A percentile compares a stretch with the other conserved stretches of the same genome.
Evolutionary conservation across 331 rosid genomes (phyloP).

Genomic region (Malus hybrid): DNA sequence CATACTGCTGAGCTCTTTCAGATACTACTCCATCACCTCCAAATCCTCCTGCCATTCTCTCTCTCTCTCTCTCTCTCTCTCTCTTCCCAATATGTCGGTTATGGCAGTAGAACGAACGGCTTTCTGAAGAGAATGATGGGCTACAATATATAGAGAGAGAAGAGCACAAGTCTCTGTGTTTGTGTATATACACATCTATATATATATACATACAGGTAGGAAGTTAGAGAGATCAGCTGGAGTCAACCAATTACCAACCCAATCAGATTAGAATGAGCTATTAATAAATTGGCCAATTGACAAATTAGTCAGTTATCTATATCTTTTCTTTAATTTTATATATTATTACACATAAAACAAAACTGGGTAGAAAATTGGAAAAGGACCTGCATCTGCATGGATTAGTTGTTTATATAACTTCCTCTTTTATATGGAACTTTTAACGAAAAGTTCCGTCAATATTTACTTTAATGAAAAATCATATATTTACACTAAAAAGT

Average conservation of each 20-base stretch:
- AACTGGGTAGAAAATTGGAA: background rate
- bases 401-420: background rate
- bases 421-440: no score
- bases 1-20: conserved; percentile 65
- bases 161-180: background rate
- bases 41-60: conserved; percentile 66
- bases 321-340: background rate
- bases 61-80: background rate
- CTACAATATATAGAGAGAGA: background rate
- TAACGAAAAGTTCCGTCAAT: no score
- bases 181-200: no score
- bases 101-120: background rate
- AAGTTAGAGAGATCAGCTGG: background rate
- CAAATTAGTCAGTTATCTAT: background rate
- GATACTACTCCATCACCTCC: conserved; percentile 11
- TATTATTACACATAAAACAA: background rate
- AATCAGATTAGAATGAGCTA: background rate
- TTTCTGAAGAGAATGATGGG: background rate
- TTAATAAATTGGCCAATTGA: background rate
- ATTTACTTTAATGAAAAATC: no score
- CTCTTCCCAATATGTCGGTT: background rate
- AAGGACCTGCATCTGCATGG: background rate
- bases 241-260: conserved; percentile 10
- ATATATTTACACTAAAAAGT: no score
- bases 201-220: background rate